A percentile compares a stretch with the other conserved stretches of the same genome.
phyloP scores from a whole-genome alignment of 2,329 filamentous ascomycete genomes.

The Ophiostoma himal-ulmi region DNA sequence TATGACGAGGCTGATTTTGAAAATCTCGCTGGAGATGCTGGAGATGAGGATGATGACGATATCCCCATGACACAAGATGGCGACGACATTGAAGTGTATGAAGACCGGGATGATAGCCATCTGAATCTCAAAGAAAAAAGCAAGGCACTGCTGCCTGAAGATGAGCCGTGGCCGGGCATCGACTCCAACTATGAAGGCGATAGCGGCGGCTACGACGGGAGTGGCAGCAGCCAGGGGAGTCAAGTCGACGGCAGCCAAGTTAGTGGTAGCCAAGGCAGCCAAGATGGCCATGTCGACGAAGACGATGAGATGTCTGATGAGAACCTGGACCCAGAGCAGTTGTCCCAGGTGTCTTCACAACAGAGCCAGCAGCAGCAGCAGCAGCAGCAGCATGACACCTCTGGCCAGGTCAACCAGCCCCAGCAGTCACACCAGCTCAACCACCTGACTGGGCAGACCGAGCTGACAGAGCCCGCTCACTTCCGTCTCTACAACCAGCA shows the following conservation, averaged over 20 bases:
- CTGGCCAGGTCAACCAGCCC: not conserved
- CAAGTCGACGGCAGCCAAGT: not conserved
- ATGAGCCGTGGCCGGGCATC: conserved; percentile 53
- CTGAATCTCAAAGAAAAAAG: conserved; percentile 23
- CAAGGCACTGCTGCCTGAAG: conserved; percentile 40
- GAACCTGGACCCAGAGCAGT: conserved; percentile 42
- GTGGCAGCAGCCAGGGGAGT: conserved; percentile 4
- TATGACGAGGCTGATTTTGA: conserved; percentile 31
- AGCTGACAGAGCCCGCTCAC: not conserved
- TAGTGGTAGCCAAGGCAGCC: not conserved
- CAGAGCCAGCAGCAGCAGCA: conserved; percentile 5
- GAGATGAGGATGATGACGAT: conserved; percentile 29
- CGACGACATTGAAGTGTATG: conserved; percentile 33
- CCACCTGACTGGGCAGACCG: not conserved
- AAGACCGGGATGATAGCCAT: conserved; percentile 27
- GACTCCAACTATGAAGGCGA: conserved; percentile 37
- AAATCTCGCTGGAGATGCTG: conserved; percentile 19
- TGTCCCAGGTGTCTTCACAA: conserved; percentile 14
- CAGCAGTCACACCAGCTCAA: not conserved
- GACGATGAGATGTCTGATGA: conserved; percentile 42
- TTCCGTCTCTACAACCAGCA: not conserved
- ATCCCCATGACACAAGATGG: conserved; percentile 34
- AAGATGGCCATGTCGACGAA: not conserved
- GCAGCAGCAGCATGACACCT: not conserved
- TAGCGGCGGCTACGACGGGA: not conserved